Evolutionary conservation across 305 asterid genomes (phyloP).

Genomic region (Fraxinus angustifolia): DNA sequence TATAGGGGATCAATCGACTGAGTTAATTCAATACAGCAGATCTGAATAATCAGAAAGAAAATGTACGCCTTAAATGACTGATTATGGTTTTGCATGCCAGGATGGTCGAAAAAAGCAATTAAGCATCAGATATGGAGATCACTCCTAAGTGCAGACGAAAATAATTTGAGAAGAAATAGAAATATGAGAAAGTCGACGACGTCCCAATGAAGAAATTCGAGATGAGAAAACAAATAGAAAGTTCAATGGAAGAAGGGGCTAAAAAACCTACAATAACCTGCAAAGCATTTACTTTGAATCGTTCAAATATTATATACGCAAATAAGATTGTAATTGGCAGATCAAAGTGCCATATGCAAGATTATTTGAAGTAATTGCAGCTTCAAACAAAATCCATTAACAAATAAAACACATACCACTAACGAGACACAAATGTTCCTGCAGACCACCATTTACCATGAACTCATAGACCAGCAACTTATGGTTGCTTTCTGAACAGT

Average conservation of each 20-base stretch:
- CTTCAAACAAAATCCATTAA: not conserved
- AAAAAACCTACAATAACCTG: not conserved
- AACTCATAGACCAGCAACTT: slow-evolving; percentile 78
- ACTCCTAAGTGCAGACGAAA: not conserved
- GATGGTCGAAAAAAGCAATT: not conserved
- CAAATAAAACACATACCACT: slow-evolving; percentile 36
- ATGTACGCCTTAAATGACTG: not conserved
- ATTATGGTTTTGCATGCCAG: not conserved
- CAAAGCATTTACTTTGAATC: not conserved
- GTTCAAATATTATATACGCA: not conserved
- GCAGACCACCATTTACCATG: slow-evolving; percentile 86
- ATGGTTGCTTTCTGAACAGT: slow-evolving; percentile 62
- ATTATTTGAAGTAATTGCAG: not conserved
- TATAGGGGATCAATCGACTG: not conserved
- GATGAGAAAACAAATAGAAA: not conserved
- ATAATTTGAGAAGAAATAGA: not conserved
- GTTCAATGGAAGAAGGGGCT: not conserved
- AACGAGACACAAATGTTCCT: slow-evolving; percentile 71
- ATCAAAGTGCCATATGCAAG: not conserved
- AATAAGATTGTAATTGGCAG: not conserved
- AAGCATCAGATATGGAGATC: not conserved
- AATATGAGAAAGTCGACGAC: not conserved
- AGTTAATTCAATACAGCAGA: not conserved
- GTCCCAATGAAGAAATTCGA: not conserved
- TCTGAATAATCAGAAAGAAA: not conserved